These are phyloP conservation scores for Discostella stelligeroides DNA, from an alignment of 108 stramenopile genomes.

Conservation along the genomic window DNA sequence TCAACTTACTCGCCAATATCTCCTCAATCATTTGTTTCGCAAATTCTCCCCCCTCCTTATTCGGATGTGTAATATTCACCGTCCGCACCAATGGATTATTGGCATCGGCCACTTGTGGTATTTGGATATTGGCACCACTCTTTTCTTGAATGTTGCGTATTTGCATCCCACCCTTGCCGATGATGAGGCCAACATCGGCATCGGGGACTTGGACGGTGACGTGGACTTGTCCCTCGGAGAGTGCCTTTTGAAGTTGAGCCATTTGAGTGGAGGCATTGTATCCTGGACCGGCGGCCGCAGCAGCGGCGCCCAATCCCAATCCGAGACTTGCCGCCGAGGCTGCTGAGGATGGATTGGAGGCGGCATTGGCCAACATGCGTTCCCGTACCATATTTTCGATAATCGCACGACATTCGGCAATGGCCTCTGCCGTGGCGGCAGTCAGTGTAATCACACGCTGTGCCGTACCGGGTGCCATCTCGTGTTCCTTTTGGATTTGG, in stretches of 20 bases:
- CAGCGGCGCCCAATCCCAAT: conserved; percentile 7
- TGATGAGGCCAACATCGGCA: conserved; percentile 94
- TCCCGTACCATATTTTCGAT: conserved; percentile 85
- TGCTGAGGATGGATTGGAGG: not conserved
- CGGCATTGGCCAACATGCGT: conserved; percentile 53
- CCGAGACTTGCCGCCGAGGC: not conserved
- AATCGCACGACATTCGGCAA: conserved; percentile 75
- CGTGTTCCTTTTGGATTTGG: conserved; percentile 91
- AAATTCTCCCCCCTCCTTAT: conserved; percentile 69
- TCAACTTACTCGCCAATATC: conserved; percentile 34
- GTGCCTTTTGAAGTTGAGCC: conserved; percentile 69
- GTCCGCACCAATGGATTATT: conserved; percentile 70
- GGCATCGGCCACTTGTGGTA: conserved; percentile 81
- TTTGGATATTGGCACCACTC: conserved; percentile 92
- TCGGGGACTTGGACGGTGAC: conserved; percentile 86
- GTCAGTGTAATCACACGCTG: conserved; percentile 83
- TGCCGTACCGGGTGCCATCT: conserved; percentile 82
- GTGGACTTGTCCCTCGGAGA: conserved; percentile 71
- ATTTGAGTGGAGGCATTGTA: conserved; percentile 51
- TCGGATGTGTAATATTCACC: conserved; percentile 84
- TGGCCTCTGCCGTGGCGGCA: conserved; percentile 65
- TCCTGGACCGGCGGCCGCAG: conserved; percentile 28
- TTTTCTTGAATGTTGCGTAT: conserved; percentile 92
- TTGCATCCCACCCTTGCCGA: conserved; percentile 94
- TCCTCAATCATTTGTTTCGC: conserved; percentile 74